Evolutionary conservation across 108 stramenopile genomes (phyloP), one percentile per base, ranked within the genome.

Genomic region (Fistulifera solaris): DNA sequence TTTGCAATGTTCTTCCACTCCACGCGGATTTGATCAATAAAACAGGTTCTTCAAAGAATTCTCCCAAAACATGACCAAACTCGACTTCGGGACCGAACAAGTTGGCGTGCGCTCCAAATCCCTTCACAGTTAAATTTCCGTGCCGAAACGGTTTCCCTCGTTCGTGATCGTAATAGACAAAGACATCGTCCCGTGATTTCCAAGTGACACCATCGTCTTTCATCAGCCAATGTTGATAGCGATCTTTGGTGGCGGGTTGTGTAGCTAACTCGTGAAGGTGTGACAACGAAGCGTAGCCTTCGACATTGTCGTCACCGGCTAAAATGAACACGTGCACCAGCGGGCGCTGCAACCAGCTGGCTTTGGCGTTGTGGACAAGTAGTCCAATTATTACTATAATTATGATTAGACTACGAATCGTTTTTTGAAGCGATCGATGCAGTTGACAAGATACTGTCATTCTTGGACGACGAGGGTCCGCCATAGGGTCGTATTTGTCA

Each of bases 21-120:
- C 49, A 61, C 21, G 61, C 65, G 14, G 41, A 48, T 49, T 77
- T 77, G 17, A 77, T 14, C 25, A 77, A 13, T 17, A 77, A 4
- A 7, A 72, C 52, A 2, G 75, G 75, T 24, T 60, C 63, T n/a
- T 60, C 63, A 14, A 49, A 58, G 13, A 43, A 35, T 26, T 65
- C 42, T 40, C 63, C 71, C 45, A 77, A 10, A 15, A 66, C 54
- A 28, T 65, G 54, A 7, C 71, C 76, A 18, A 77, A 48, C 17
- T 61, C 67, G 10, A 77, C 53, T 48, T 77, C 76, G 15, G 76
- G 76, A 6, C 76, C 76, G 56, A 76, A 71, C 22, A 55, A 48
- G 24, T 40, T 26, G 40, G 60, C 22, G 18, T 47, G 28, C 14
- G 59, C 52, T 26, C 65, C 27, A 54, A 42, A 70, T 21, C 68